A percentile compares a stretch with the other conserved stretches of the same genome.
phyloP scores from a whole-genome alignment of 208 protist genomes.

The Wallacemonas sp. region DNA sequence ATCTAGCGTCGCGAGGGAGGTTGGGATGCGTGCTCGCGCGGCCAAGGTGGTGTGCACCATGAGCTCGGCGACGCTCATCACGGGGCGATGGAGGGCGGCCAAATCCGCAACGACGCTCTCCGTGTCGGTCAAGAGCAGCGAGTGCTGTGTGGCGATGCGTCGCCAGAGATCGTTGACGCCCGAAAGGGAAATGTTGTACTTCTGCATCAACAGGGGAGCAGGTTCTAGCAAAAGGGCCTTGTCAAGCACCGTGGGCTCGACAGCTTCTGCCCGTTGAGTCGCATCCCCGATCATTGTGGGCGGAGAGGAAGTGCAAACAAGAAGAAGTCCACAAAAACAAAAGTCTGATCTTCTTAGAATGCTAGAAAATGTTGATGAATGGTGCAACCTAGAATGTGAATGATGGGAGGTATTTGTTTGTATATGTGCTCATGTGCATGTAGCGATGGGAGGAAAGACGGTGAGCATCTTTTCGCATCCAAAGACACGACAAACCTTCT shows the following conservation, averaged over 20 bases:
- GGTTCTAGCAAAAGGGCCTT: conserved; percentile 19
- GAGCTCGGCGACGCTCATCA: conserved; percentile 17
- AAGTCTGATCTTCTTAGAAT: no score
- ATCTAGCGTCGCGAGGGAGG: conserved; percentile 51
- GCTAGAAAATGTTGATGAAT: no score
- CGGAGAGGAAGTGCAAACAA: background rate
- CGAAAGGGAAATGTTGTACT: conserved; percentile 18
- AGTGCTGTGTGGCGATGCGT: background rate
- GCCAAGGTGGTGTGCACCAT: background rate
- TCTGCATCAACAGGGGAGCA: conserved; percentile 18
- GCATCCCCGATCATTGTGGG: no score
- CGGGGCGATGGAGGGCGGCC: no score
- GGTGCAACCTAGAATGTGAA: no score
- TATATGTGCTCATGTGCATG: no score
- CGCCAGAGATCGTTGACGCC: conserved; percentile 22
- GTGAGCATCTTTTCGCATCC: no score
- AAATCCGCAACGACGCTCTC: background rate
- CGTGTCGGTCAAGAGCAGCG: background rate
- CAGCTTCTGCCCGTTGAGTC: no score
- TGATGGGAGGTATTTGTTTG: no score
- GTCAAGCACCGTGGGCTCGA: background rate
- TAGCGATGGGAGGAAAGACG: no score
- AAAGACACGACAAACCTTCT: no score
- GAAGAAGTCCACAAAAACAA: no score
- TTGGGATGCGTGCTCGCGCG: conserved; percentile 26